A percentile compares a stretch with the other conserved stretches of the same genome.
Evolutionary conservation across 2,329 filamentous ascomycete species (phyloP).

Genomic region (Arthrobotrys pseudoclavata): DNA sequence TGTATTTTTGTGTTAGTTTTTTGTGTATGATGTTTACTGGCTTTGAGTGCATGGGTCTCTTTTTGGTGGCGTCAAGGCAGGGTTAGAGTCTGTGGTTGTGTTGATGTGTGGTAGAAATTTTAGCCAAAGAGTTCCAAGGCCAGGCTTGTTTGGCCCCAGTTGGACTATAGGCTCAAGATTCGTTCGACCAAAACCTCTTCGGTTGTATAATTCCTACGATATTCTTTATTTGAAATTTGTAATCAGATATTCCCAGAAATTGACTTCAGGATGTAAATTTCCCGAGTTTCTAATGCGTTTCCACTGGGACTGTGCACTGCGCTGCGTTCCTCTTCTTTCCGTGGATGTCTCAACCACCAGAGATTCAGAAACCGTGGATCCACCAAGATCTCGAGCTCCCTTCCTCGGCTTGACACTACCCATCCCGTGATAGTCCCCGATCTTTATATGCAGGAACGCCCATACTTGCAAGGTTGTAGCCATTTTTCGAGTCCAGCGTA

Average conservation of each 20-base stretch:
- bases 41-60: no score
- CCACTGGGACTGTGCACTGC: background rate
- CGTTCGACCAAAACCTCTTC: background rate
- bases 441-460: constrained; percentile 33
- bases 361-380: constrained; percentile 51
- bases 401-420: constrained; percentile 48
- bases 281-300: constrained; percentile 18
- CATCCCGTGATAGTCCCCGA: constrained; percentile 48
- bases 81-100: background rate
- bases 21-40: no score
- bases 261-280: background rate
- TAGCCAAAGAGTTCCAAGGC: background rate
- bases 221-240: background rate
- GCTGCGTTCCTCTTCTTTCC: constrained; percentile 6
- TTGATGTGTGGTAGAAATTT: constrained; percentile 10
- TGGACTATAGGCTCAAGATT: background rate
- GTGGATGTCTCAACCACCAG: constrained; percentile 45
- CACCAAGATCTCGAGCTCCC: constrained; percentile 34
- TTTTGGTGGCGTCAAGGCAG: no score
- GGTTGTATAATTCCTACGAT: background rate
- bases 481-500: constrained; percentile 18
- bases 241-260: constrained; percentile 3
- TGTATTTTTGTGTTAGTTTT: no score
- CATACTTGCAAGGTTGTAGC: constrained; percentile 10
- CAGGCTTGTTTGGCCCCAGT: no score